Conservation (phyloP, 2,329 filamentous ascomycete genomes). For the Tolypocladium nubicola region DNA sequence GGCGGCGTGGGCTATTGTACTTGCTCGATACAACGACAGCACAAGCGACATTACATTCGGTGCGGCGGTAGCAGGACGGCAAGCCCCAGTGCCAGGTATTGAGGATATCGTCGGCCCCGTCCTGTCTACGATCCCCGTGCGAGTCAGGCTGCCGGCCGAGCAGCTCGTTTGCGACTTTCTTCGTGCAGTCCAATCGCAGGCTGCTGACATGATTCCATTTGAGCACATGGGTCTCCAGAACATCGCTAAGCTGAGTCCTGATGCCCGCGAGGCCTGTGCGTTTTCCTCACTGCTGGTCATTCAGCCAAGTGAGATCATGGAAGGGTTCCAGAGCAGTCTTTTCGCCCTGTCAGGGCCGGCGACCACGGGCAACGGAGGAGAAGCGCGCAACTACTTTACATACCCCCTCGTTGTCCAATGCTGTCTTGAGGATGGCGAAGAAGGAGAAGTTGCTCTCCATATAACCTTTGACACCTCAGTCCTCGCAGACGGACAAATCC, state of each 20-base stretch:
- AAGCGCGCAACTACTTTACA: slow-evolving; percentile 1
- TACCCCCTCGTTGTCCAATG: background rate
- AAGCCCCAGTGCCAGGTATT: background rate
- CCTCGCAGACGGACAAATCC: too few relatives aligned
- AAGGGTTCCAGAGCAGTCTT: background rate
- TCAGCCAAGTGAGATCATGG: slow-evolving; percentile 1
- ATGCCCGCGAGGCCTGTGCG: slow-evolving; percentile 1
- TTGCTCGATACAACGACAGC: background rate
- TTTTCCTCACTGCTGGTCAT: slow-evolving; percentile 6
- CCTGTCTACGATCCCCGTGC: background rate
- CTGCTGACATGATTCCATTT: slow-evolving; percentile 9
- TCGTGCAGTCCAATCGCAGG: slow-evolving; percentile 9
- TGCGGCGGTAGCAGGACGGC: background rate
- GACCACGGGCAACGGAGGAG: background rate
- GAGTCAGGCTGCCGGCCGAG: too few relatives aligned
- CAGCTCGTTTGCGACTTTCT: slow-evolving; percentile 3
- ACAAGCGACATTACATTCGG: background rate
- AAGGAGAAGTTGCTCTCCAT: too few relatives aligned
- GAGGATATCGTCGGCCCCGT: background rate
- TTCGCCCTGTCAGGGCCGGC: background rate
- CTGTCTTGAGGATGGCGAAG: background rate
- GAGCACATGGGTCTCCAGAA: slow-evolving; percentile 15
- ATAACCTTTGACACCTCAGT: background rate
- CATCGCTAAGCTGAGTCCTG: slow-evolving; percentile 10
- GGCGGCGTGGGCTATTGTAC: too few relatives aligned